Percentiles rank a stretch among this genome's conserved stretches.
These are phyloP conservation scores for Ophiostoma tasmaniense DNA, from an alignment of 2,329 filamentous ascomycete genomes.

Conservation along the genomic window DNA sequence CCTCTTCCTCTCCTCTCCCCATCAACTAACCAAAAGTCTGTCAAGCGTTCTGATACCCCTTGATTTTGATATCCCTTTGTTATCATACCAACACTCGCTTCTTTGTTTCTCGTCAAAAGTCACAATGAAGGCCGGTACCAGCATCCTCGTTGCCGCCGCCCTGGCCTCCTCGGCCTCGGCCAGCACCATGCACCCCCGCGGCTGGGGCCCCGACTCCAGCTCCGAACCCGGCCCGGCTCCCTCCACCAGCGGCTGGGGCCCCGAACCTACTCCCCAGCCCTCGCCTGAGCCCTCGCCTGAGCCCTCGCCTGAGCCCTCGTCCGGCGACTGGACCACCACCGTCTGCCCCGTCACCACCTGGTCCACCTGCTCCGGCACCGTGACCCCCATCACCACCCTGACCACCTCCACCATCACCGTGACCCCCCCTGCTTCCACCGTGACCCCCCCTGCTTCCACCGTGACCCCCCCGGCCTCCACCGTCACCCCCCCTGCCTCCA, in stretches of 20 bases:
- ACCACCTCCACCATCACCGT: slow-evolving; percentile 3
- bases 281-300: background rate
- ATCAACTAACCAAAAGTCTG: background rate
- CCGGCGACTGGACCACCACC: background rate
- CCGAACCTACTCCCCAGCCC: background rate
- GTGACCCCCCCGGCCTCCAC: background rate
- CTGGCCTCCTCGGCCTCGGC: background rate
- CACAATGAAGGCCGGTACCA: background rate
- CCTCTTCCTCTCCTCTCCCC: no score
- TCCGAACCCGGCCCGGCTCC: background rate
- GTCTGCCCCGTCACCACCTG: background rate
- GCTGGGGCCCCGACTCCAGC: background rate
- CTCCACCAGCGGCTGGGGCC: background rate
- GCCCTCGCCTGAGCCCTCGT: background rate
- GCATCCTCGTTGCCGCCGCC: background rate
- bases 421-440: background rate
- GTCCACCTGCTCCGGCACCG: background rate
- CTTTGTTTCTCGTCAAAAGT: background rate
- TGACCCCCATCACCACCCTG: background rate
- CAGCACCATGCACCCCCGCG: background rate
- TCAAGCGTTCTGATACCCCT: background rate
- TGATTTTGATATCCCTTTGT: background rate
- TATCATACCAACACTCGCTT: slow-evolving; percentile 23
- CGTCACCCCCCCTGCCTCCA: background rate
- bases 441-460: background rate